These are phyloP conservation scores for Penicillium lividum DNA, from an alignment of 495 filamentous ascomycete species.

Conservation along the genomic window DNA sequence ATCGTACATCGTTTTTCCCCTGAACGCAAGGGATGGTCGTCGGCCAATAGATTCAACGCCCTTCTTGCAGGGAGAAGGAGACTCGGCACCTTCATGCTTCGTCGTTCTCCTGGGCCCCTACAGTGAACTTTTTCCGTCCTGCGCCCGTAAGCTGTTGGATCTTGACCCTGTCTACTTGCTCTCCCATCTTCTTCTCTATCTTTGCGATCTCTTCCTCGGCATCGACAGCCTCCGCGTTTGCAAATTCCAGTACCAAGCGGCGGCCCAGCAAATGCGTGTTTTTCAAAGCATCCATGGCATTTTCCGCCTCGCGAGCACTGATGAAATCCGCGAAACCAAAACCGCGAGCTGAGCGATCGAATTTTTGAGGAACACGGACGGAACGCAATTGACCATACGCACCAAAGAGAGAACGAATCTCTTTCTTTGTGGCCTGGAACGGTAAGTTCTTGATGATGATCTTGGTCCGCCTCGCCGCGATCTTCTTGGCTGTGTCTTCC, in stretches of 20 bases:
- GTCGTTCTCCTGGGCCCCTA: slow-evolving; percentile 71
- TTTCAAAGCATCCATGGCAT: slow-evolving; percentile 84
- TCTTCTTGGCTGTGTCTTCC: slow-evolving; percentile 77
- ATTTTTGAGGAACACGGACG: slow-evolving; percentile 92
- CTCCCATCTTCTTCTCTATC: slow-evolving; percentile 92
- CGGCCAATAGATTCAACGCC: slow-evolving; percentile 26
- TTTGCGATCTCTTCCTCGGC: slow-evolving; percentile 93
- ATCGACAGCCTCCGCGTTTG: slow-evolving; percentile 79
- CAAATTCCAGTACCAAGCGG: slow-evolving; percentile 86
- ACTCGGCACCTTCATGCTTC: slow-evolving; percentile 46
- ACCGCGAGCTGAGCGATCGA: slow-evolving; percentile 80
- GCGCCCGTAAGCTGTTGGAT: slow-evolving; percentile 80
- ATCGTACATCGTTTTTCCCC: slow-evolving; percentile 32
- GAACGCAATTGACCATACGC: slow-evolving; percentile 89
- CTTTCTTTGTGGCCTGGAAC: slow-evolving; percentile 92
- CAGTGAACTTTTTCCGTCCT: slow-evolving; percentile 84
- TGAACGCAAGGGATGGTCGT: slow-evolving; percentile 41
- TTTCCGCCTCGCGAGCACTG: slow-evolving; percentile 87
- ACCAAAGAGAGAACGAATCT: slow-evolving; percentile 79
- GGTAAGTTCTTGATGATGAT: slow-evolving; percentile 98
- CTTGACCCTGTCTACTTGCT: slow-evolving; percentile 83
- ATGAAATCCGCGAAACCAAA: slow-evolving; percentile 98
- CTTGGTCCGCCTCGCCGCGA: slow-evolving; percentile 74
- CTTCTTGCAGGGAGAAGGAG: slow-evolving; percentile 40
- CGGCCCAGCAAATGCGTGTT: slow-evolving; percentile 93